Conservation (phyloP, 306 rosid genomes). For the Cucumis sativus region Cucumber_9930_V3 NC_026660.2:1724001-1724500, state of each 20-base stretch:
- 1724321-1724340: too few species aligned
- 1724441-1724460: too few species aligned
- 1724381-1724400: too few species aligned
- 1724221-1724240: background rate
- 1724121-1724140: background rate
- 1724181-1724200: background rate
- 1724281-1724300: too few species aligned
- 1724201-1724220: background rate
- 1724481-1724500: too few species aligned
- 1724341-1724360: too few species aligned
- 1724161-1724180: background rate
- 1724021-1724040: conserved; percentile 1
- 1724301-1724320: background rate
- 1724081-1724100: background rate
- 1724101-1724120: background rate
- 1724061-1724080: background rate
- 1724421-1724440: too few species aligned
- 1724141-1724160: background rate
- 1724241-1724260: background rate
- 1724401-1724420: too few species aligned
- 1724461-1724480: too few species aligned
- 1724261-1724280: too few species aligned
- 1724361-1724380: too few species aligned
- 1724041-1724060: background rate
- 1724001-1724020: background rate